Evolutionary conservation across 192 early-diverging fungal species (phyloP), one percentile per base, ranked within the genome.

Genomic region (Pilaira anomala): DNA sequence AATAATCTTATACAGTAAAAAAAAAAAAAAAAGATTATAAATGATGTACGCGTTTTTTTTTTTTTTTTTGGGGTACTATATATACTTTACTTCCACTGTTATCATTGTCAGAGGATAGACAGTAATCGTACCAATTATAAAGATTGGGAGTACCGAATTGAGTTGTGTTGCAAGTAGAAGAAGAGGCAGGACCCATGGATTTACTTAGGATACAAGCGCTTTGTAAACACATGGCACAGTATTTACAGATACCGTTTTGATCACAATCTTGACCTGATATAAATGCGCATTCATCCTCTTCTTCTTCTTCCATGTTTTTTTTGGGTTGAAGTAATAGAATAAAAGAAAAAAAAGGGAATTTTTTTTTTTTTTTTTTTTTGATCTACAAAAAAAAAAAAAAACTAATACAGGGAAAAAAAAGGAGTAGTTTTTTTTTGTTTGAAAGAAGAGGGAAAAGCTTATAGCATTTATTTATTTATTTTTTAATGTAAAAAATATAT

Each of bases 121-220:
- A 65, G 56, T 65, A 65, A 33, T 46, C 52, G 29, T 65, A 65
- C 63, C 63, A 65, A n/a, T 54, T 42, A 30, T 65, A 65, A 12
- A 56, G 9, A 21, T 54, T 44, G n/a, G 57, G 41, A 36, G 52
- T 56, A 4, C 53, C 63, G 29, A 65, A 65, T 33, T 55, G 41
- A 7, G 63, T 56, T 3, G 53, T 46, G 18, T 65, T 65, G 22
- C 63, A 65, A 11, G 45, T 39, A 8, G 51, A 16, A 22, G n/a
- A 45, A 8, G 12, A 18, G 22, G 36, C 18, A 29, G 16, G 12
- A 16, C 18, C 30, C 6, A 64, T 54, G 3, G 48, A 26, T n/a
- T 65, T 54, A 41, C 42, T 65, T 29, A 65, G 40, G 44, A 65
- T 65, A 56, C 63, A 65, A 16, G 63, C 55, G 42, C 63, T 65